phyloP scores from a whole-genome alignment of 1,139 yeast species.

The Dujonia santamariae region DNA sequence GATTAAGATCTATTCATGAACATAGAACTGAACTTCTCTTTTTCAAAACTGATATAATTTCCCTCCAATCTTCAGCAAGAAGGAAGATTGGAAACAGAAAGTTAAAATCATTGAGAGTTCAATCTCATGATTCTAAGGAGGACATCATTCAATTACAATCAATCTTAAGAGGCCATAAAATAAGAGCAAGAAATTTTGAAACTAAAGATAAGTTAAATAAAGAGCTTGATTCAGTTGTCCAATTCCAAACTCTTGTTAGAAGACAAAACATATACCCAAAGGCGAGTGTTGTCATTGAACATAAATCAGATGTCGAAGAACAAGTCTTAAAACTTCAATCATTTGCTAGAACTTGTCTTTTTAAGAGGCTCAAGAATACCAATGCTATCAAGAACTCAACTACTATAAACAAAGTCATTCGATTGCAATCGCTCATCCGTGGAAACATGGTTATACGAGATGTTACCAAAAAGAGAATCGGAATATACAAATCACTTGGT shows the following conservation, averaged over 20 bases:
- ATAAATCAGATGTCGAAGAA: slow-evolving; percentile 22
- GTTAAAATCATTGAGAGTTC: slow-evolving; percentile 7
- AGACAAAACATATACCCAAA: slow-evolving; percentile 22
- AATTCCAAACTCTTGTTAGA: slow-evolving; percentile 30
- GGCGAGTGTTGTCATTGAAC: slow-evolving; percentile 21
- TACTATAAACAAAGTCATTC: slow-evolving; percentile 19
- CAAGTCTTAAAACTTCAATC: slow-evolving; percentile 31
- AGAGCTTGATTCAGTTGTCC: slow-evolving; percentile 11
- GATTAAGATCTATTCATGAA: slow-evolving; percentile 35
- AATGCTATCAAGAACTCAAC: slow-evolving; percentile 12
- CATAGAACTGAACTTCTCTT: slow-evolving; percentile 34
- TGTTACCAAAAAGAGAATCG: not conserved
- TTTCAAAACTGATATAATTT: slow-evolving; percentile 26
- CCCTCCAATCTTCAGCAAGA: slow-evolving; percentile 37
- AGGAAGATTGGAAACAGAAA: slow-evolving; percentile 14
- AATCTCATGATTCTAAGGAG: slow-evolving; percentile 10
- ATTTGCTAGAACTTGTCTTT: slow-evolving; percentile 27
- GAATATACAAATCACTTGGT: slow-evolving; percentile 12
- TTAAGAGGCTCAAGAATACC: slow-evolving; percentile 14
- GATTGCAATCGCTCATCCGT: slow-evolving; percentile 35
- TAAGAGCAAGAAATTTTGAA: slow-evolving; percentile 4
- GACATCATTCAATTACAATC: slow-evolving; percentile 23
- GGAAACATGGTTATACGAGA: slow-evolving; percentile 23
- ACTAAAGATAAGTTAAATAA: too few relatives aligned
- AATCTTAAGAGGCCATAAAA: slow-evolving; percentile 23